Evolutionary conservation across 192 early-diverging fungal species (phyloP), one percentile per base, ranked within the genome.

Genomic region (Ambispora gerdemannii): DNA sequence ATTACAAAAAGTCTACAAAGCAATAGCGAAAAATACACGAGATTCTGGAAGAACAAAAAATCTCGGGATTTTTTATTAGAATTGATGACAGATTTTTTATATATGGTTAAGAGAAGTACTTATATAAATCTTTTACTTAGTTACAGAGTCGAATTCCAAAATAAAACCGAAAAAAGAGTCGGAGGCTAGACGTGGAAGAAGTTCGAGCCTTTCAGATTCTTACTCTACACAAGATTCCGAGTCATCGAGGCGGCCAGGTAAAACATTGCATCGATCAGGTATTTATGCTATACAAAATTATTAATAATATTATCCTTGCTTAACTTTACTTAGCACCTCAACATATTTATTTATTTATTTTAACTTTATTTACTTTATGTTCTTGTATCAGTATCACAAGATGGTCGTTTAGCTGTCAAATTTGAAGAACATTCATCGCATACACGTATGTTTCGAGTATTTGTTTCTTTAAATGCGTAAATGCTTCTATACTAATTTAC

Each of bases 151-250:
- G 15, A 59, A 19, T 30, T 31, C 56, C 19, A 30, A 30, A 19
- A 7, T 30, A 30, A 19, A 31, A 31, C 31, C 31, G 17, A 60
- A 25, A 30, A 17, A 31, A 0, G 0, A 32, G 11, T n/a, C n/a
- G n/a, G n/a, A n/a, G n/a, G n/a, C n/a, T n/a, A 30, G 58, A 17
- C 24, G 58, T 13, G 58, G 58, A 25, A 60, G 30, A 60, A 60
- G 58, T 0, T 24, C 58, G 13, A 60, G 11, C 31, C 19, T 31
- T 24, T 60, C 58, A 60, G 58, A 33, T 19, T 31, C 58, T 15
- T 43, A 43, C 38, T 43, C 38, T 43, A 10, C 15, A 43, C 7
- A 15, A 43, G 6, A 6, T 31, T 60, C 31, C 6, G 58, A 30
- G 31, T 60, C 58, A 17, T 60, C 58, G n/a, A 25, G 58, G 17